A percentile compares a stretch with the other conserved stretches of the same genome.
phyloP scores from a whole-genome alignment of 1,284 basidiomycete genomes.

The Somion occarium region DNA sequence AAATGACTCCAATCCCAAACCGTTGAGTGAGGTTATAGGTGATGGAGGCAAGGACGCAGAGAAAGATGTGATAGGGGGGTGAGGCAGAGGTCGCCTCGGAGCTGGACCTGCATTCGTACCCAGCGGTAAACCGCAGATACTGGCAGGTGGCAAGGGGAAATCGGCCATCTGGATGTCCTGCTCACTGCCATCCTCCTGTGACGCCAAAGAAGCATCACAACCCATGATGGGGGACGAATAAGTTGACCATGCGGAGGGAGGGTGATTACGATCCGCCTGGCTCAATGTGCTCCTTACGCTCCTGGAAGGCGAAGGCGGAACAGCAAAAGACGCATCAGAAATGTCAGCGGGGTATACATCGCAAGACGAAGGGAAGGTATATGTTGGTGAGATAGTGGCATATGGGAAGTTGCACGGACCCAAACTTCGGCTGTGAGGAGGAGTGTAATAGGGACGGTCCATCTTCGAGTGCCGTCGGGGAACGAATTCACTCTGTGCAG shows the following conservation, averaged over 20 bases:
- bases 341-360: constrained; percentile 9
- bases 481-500: not conserved
- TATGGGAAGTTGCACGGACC: not conserved
- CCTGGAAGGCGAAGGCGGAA: constrained; percentile 10
- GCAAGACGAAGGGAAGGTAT: constrained; percentile 20
- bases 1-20: not conserved
- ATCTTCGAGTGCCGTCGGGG: not conserved
- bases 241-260: constrained; percentile 6
- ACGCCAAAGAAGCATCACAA: not conserved
- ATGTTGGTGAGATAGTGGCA: constrained; percentile 11
- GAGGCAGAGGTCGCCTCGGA: not conserved
- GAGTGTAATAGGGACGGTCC: not conserved
- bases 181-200: not conserved
- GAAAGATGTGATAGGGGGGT: no score
- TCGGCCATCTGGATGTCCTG: not conserved
- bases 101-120: not conserved
- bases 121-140: not conserved
- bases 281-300: constrained; percentile 6
- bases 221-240: not conserved
- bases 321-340: not conserved
- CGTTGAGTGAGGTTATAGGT: not conserved
- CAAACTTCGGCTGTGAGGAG: not conserved
- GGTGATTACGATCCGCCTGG: not conserved
- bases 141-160: not conserved
- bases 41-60: not conserved